These are phyloP conservation scores for Trichomonas vaginalis DNA, from an alignment of 208 protist genomes.

Conservation along the genomic window DNA sequence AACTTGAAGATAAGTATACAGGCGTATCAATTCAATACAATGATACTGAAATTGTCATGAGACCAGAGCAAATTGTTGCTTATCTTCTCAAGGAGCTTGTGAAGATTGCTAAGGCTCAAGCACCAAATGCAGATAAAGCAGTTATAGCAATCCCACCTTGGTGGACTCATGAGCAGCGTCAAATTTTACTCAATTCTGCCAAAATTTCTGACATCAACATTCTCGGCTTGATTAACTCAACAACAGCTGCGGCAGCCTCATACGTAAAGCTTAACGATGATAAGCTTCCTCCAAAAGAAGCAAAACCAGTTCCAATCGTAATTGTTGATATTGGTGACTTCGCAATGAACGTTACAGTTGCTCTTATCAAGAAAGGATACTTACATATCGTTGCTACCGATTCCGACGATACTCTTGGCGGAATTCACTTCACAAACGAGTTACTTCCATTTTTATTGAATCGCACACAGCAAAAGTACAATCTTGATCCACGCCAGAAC, in stretches of 20 bases:
- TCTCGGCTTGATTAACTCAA: conserved; percentile 25
- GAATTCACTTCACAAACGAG: not conserved
- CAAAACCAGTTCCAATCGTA: not conserved
- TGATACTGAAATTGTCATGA: conserved; percentile 9
- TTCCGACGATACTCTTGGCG: conserved; percentile 21
- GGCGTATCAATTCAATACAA: conserved; percentile 28
- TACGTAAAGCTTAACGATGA: conserved; percentile 17
- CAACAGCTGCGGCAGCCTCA: conserved; percentile 25
- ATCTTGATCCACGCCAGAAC: conserved; percentile 22
- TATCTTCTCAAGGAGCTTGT: not conserved
- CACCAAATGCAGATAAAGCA: not conserved
- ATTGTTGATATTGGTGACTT: conserved; percentile 33
- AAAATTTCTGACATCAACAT: conserved; percentile 23
- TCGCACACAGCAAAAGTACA: conserved; percentile 16
- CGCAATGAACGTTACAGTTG: conserved; percentile 18
- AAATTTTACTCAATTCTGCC: conserved; percentile 20
- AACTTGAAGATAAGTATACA: conserved; percentile 16
- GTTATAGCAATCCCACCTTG: conserved; percentile 19
- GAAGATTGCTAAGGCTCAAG: not conserved
- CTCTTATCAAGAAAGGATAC: not conserved
- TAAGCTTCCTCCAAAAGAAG: not conserved
- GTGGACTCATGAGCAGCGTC: conserved; percentile 21
- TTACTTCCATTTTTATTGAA: not conserved
- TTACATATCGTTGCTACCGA: conserved; percentile 16
- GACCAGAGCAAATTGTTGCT: conserved; percentile 25